Conservation (phyloP, 139 green algal genomes). For the Chlamydomonas applanata region DNA sequence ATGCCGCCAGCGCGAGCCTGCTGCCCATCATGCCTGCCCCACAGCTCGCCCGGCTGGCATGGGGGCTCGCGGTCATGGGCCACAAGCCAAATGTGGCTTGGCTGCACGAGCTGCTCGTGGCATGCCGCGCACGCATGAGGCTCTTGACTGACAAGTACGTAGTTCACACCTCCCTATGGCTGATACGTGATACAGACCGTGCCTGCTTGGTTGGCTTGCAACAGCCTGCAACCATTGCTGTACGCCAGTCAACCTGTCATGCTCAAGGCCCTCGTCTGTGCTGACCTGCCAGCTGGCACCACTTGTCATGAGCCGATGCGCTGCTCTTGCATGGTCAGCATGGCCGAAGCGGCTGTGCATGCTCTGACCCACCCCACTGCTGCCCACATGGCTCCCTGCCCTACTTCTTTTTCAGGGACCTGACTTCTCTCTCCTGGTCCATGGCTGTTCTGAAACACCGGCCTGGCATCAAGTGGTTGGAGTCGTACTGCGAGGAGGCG, state of each 20-base stretch:
- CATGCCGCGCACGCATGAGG: background rate
- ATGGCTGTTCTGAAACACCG: background rate
- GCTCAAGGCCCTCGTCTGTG: no score
- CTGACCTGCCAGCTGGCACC: no score
- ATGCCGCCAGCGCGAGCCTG: background rate
- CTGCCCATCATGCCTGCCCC: background rate
- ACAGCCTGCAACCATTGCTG: no score
- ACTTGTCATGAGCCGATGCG: no score
- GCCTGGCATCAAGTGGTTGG: conserved; percentile 1
- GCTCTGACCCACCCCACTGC: no score
- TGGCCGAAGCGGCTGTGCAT: no score
- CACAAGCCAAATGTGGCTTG: background rate
- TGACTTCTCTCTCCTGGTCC: background rate
- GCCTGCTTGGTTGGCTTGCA: no score
- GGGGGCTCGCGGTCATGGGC: background rate
- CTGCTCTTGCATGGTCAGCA: no score
- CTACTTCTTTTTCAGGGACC: conserved; percentile 1
- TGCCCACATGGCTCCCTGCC: no score
- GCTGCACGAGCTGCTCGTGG: conserved; percentile 11
- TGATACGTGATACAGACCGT: background rate
- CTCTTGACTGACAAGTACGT: background rate
- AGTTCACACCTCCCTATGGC: background rate
- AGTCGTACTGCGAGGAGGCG: conserved; percentile 3
- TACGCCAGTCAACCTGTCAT: no score
- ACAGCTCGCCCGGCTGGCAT: background rate